phyloP scores from a whole-genome alignment of 139 green algal genomes.

The Coelastrella sp. region DNA sequence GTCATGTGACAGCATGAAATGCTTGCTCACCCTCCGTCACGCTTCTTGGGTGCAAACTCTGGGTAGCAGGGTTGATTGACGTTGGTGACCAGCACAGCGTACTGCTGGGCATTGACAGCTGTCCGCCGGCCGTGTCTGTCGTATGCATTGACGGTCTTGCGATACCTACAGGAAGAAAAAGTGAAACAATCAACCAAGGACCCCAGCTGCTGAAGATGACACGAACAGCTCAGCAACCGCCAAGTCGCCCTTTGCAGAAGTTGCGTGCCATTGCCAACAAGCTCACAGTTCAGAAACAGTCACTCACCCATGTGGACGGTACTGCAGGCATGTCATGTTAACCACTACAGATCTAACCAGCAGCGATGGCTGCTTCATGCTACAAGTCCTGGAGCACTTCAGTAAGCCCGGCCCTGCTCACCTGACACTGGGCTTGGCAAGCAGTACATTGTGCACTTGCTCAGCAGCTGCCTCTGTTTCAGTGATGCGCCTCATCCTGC shows the following conservation, averaged over 20 bases:
- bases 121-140: conserved; percentile 47
- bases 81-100: conserved; percentile 70
- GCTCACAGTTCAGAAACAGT: too few species aligned
- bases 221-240: too few species aligned
- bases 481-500: not conserved
- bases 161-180: conserved; percentile 32
- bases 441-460: conserved; percentile 14
- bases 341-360: too few species aligned
- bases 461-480: not conserved
- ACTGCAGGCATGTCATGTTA: too few species aligned
- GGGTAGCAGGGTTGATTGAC: conserved; percentile 56
- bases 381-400: too few species aligned
- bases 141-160: conserved; percentile 77
- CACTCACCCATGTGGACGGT: too few species aligned
- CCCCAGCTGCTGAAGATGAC: too few species aligned
- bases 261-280: too few species aligned
- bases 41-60: conserved; percentile 8
- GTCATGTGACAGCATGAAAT: not conserved
- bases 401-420: not conserved
- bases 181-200: too few species aligned
- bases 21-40: not conserved
- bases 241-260: too few species aligned
- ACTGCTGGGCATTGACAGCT: conserved; percentile 79
- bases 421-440: conserved; percentile 36
- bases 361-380: too few species aligned